phyloP scores from a whole-genome alignment of 2,329 filamentous ascomycete genomes.

The Dothideomycetes sp. region DNA sequence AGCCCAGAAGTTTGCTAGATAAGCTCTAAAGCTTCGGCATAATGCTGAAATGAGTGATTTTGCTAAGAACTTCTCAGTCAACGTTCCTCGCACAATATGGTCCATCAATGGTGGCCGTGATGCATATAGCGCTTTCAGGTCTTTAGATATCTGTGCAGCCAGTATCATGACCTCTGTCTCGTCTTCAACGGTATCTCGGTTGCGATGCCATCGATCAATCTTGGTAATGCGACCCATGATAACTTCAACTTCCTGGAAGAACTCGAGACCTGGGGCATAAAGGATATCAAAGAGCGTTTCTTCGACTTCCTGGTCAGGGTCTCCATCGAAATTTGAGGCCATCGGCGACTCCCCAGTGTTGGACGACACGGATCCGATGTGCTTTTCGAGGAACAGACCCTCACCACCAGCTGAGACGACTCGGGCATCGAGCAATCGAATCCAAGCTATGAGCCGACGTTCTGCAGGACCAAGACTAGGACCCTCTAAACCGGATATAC shows the following conservation, averaged over 20 bases:
- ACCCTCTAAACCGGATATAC: constrained; percentile 30
- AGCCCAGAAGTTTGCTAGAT: constrained; percentile 49
- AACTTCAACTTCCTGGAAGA: constrained; percentile 50
- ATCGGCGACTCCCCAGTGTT: too few species aligned
- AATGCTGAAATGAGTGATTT: constrained; percentile 42
- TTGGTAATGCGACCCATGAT: constrained; percentile 50
- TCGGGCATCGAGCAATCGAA: constrained; percentile 46
- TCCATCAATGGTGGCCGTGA: constrained; percentile 48
- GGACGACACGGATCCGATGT: too few species aligned
- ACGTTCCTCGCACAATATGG: constrained; percentile 44
- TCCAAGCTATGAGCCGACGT: constrained; percentile 45
- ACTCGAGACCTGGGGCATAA: constrained; percentile 47
- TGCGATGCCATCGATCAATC: constrained; percentile 49
- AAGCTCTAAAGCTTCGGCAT: constrained; percentile 46
- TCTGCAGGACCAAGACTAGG: constrained; percentile 26
- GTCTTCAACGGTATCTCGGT: constrained; percentile 47
- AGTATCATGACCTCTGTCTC: constrained; percentile 51
- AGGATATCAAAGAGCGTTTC: constrained; percentile 47
- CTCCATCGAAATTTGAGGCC: too few species aligned
- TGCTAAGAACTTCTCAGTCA: constrained; percentile 41
- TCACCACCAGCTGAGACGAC: constrained; percentile 49
- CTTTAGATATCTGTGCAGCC: constrained; percentile 41
- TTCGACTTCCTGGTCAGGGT: constrained; percentile 31
- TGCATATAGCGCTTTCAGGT: constrained; percentile 43
- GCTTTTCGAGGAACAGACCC: constrained; percentile 45